phyloP scores from a whole-genome alignment of 192 early-diverging fungal genomes.

The Coemansia sp. region DNA sequence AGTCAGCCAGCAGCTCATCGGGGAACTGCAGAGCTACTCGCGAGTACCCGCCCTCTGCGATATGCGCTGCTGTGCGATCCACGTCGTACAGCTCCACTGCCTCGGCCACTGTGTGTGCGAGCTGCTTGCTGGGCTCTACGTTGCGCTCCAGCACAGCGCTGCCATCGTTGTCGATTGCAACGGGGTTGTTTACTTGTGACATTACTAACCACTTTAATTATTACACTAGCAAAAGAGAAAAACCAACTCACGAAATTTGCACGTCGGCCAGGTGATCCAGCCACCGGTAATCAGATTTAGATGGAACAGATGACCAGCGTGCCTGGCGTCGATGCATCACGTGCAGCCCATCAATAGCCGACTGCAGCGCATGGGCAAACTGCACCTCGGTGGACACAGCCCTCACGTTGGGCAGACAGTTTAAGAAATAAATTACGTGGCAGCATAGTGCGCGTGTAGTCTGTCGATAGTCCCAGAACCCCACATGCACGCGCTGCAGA shows the following conservation, averaged over 20 bases:
- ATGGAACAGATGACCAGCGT: conserved; percentile 2
- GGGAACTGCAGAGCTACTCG: conserved; percentile 90
- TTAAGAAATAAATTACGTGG: conserved; percentile 6
- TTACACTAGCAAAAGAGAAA: not conserved
- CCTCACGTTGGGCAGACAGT: conserved; percentile 1
- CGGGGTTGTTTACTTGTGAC: not conserved
- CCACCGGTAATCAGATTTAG: conserved; percentile 7
- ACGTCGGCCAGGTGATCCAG: not conserved
- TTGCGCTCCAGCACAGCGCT: conserved; percentile 62
- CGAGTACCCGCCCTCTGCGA: conserved; percentile 51
- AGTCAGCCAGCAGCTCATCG: conserved; percentile 75
- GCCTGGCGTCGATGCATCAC: conserved; percentile 12
- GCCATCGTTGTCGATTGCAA: conserved; percentile 63
- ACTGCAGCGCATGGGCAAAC: conserved; percentile 8
- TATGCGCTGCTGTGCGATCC: conserved; percentile 59
- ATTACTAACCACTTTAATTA: not conserved
- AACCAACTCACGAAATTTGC: not conserved
- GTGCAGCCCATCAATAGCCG: conserved; percentile 6
- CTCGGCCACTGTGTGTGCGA: conserved; percentile 29
- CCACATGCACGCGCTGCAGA: conserved; percentile 17
- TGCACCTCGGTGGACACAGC: not conserved
- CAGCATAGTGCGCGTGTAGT: conserved; percentile 8
- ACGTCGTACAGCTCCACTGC: conserved; percentile 63
- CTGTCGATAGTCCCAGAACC: conserved; percentile 31
- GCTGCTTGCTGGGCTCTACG: conserved; percentile 25